phyloP scores from a whole-genome alignment of 75 land plant genomes.

The Chamaecyparis obtusa region DNA sequence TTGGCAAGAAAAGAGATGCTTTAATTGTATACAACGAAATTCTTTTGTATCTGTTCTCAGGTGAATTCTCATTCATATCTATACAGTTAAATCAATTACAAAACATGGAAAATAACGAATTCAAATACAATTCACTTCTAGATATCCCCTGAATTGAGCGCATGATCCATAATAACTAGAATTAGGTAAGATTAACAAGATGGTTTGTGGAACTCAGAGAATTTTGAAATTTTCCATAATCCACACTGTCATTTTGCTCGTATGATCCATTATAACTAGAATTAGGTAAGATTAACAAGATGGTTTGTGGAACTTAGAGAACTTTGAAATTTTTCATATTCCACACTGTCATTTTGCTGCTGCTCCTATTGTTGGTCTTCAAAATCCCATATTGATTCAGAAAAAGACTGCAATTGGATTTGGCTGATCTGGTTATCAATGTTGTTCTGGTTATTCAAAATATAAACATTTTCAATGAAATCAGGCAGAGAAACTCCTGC shows the following conservation, averaged over 20 bases:
- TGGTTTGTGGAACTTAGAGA: background rate
- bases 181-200: too few relatives aligned
- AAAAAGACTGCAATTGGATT: background rate
- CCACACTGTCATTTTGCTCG: too few relatives aligned
- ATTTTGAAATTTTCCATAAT: too few relatives aligned
- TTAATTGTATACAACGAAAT: too few relatives aligned
- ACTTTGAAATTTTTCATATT: background rate
- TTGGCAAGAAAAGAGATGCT: background rate
- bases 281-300: too few relatives aligned
- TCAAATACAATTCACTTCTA: background rate
- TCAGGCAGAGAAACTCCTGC: background rate
- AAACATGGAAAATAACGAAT: background rate
- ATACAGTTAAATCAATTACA: too few relatives aligned
- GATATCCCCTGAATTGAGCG: background rate
- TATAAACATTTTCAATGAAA: background rate
- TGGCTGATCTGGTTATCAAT: background rate
- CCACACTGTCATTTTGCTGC: background rate
- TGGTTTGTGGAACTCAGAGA: too few relatives aligned
- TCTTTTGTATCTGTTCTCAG: too few relatives aligned
- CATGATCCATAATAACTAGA: too few relatives aligned
- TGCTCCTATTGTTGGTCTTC: background rate
- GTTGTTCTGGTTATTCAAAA: background rate
- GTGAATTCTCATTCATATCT: background rate
- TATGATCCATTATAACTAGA: background rate
- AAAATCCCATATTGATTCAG: background rate